Evolutionary conservation across 345 rosid genomes (phyloP).

Genomic region (Dovyalis caffra): DNA sequence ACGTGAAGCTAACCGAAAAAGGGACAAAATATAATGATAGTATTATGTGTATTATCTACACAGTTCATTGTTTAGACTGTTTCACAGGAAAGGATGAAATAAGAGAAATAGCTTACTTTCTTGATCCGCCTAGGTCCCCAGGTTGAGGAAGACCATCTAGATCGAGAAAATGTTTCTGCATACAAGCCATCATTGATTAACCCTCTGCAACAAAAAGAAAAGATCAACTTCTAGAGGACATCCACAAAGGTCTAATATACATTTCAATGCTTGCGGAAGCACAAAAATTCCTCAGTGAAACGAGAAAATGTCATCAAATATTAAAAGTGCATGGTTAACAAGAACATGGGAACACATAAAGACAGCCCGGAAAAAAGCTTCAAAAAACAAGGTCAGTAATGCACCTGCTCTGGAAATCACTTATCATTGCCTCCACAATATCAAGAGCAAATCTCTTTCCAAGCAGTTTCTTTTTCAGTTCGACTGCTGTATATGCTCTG

Average conservation of each 20-base stretch:
- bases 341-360: neutral
- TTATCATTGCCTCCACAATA: slow-evolving; percentile 48
- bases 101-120: slow-evolving; percentile 49
- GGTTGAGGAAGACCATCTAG: slow-evolving; percentile 78
- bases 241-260: neutral
- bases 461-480: slow-evolving; percentile 69
- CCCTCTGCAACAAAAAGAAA: slow-evolving; percentile 47
- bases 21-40: no score
- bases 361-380: neutral
- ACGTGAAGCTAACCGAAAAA: no score
- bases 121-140: slow-evolving; percentile 94
- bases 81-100: neutral
- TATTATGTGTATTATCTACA: no score
- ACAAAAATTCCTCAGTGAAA: neutral
- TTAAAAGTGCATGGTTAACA: neutral
- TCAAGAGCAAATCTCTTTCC: slow-evolving; percentile 56
- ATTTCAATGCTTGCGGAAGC: neutral
- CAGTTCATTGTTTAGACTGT: neutral
- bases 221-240: slow-evolving; percentile 2
- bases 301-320: neutral
- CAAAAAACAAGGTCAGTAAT: neutral
- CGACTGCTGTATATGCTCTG: slow-evolving; percentile 69
- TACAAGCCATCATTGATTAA: slow-evolving; percentile 73
- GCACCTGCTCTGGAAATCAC: slow-evolving; percentile 58
- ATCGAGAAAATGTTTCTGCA: slow-evolving; percentile 68